phyloP scores from a whole-genome alignment of 2,329 filamentous ascomycete genomes.

The Lasiodiplodia gonubiensis region DNA sequence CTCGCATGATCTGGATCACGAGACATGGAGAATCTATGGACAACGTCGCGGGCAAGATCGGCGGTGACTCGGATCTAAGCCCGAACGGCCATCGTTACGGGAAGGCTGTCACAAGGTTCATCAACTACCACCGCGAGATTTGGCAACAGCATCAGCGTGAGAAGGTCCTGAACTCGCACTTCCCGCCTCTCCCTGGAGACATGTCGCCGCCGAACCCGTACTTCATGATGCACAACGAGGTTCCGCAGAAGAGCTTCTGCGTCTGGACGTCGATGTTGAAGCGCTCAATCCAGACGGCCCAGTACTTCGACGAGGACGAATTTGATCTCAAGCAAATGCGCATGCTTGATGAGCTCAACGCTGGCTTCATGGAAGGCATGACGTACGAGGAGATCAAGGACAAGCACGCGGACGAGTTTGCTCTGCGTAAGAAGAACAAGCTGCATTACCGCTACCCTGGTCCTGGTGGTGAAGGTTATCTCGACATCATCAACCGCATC shows the following conservation, averaged over 20 bases:
- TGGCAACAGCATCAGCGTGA: constrained; percentile 85
- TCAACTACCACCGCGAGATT: constrained; percentile 76
- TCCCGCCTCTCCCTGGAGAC: constrained; percentile 89
- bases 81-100: constrained; percentile 81
- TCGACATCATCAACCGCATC: constrained; percentile 94
- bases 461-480: constrained; percentile 92
- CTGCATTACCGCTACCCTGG: constrained; percentile 96
- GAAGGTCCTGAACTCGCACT: constrained; percentile 76
- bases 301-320: constrained; percentile 93
- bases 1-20: constrained; percentile 97
- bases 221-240: constrained; percentile 54
- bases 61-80: constrained; percentile 85
- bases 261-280: constrained; percentile 98
- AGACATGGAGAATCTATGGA: constrained; percentile 90
- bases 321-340: constrained; percentile 95
- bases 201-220: constrained; percentile 95
- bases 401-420: constrained; percentile 81
- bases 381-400: constrained; percentile 88
- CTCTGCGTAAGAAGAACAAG: constrained; percentile 81
- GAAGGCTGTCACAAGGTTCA: constrained; percentile 79
- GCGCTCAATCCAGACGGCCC: constrained; percentile 83
- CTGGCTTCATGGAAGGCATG: constrained; percentile 90
- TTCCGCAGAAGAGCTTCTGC: constrained; percentile 87
- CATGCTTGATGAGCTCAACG: constrained; percentile 96
- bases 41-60: constrained; percentile 86